phyloP scores from a whole-genome alignment of 1,284 basidiomycete species.

The Fistulinella cinereoalba region DNA sequence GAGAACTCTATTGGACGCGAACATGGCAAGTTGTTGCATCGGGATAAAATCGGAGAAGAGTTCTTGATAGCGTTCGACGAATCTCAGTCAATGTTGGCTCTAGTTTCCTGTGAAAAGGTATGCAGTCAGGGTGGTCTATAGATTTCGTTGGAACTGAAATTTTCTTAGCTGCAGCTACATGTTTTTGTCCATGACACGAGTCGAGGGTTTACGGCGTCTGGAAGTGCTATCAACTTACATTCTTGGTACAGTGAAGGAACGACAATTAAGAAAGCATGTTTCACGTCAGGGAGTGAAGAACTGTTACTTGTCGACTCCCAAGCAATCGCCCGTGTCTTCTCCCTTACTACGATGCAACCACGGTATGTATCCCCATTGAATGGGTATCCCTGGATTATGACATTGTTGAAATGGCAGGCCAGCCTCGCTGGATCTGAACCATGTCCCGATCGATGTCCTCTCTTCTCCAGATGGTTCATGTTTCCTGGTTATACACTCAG shows the following conservation, averaged over 20 bases:
- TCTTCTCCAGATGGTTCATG: constrained; percentile 56
- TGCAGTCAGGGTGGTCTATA: not conserved
- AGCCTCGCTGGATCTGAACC: constrained; percentile 18
- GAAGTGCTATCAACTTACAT: constrained; percentile 39
- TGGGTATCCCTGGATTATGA: not conserved
- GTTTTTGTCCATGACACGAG: constrained; percentile 45
- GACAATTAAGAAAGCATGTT: constrained; percentile 34
- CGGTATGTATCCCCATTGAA: constrained; percentile 34
- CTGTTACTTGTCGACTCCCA: constrained; percentile 45
- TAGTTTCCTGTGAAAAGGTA: constrained; percentile 44
- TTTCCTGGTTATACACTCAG: constrained; percentile 36
- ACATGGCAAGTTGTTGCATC: constrained; percentile 36
- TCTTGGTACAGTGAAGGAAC: constrained; percentile 41
- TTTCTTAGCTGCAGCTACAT: constrained; percentile 37
- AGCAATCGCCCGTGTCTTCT: constrained; percentile 45
- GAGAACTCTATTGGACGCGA: constrained; percentile 30
- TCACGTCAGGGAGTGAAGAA: constrained; percentile 46
- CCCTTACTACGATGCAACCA: constrained; percentile 48
- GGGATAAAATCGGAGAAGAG: constrained; percentile 45
- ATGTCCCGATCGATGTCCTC: constrained; percentile 19
- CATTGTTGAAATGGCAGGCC: constrained; percentile 15
- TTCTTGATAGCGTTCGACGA: constrained; percentile 51
- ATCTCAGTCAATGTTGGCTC: constrained; percentile 41
- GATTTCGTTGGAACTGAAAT: not conserved
- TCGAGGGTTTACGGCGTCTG: constrained; percentile 35